Conservation (phyloP, 1,139 yeast species). For the Candida smagusa region DNA sequence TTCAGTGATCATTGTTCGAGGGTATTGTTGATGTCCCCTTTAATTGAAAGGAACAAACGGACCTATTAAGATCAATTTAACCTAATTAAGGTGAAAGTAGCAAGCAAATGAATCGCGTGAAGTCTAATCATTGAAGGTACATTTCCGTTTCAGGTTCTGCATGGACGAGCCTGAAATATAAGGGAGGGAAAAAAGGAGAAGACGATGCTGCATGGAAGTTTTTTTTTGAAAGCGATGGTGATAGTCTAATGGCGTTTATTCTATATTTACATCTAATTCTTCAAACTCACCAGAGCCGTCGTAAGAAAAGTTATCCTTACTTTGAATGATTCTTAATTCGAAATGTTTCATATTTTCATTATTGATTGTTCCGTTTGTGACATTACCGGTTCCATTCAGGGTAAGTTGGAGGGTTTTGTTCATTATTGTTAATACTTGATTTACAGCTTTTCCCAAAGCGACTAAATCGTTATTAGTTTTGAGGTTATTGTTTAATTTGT, state of each 20-base stretch:
- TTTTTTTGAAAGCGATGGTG: no score
- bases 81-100: no score
- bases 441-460: conserved; percentile 32
- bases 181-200: not conserved
- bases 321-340: conserved; percentile 39
- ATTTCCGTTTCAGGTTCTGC: not conserved
- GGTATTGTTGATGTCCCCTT: no score
- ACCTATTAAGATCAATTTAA: no score
- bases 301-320: conserved; percentile 27
- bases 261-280: conserved; percentile 2
- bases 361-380: conserved; percentile 28
- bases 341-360: conserved; percentile 39
- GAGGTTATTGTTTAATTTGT: conserved; percentile 43
- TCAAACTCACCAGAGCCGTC: conserved; percentile 20
- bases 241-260: not conserved
- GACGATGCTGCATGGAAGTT: not conserved
- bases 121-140: not conserved
- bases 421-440: conserved; percentile 51
- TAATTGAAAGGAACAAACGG: no score
- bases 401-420: conserved; percentile 44
- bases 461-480: conserved; percentile 5
- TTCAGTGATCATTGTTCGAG: no score
- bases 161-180: not conserved
- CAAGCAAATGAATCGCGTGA: no score
- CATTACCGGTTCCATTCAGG: conserved; percentile 10